Percentiles rank a stretch among this genome's conserved stretches.
Conservation (phyloP, 352 stramenopile genomes). For the Hyphochytrium catenoides region DNA sequence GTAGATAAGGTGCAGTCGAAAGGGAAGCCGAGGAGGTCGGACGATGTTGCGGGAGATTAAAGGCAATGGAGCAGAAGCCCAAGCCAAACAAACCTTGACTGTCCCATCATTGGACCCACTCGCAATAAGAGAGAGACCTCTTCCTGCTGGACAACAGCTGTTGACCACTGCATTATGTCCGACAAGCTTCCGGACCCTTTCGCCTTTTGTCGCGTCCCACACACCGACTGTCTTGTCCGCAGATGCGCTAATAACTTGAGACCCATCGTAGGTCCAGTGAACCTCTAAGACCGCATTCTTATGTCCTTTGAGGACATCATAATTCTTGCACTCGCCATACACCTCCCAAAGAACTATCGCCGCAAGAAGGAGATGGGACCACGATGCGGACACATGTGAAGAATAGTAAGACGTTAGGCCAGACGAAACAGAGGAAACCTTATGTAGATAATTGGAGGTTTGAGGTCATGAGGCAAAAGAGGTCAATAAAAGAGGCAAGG, state of each 20-base stretch:
- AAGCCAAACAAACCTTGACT: too few species aligned
- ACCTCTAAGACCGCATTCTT: constrained; percentile 86
- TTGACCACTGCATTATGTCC: constrained; percentile 70
- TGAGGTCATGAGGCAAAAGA: constrained; percentile 1
- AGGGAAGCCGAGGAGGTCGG: neutral
- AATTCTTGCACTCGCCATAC: constrained; percentile 70
- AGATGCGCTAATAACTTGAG: constrained; percentile 60
- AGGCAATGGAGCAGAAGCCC: too few species aligned
- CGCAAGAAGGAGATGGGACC: too few species aligned
- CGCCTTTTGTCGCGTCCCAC: constrained; percentile 55
- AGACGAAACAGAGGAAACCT: too few species aligned
- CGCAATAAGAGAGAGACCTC: constrained; percentile 42
- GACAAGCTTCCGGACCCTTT: constrained; percentile 47
- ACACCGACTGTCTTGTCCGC: constrained; percentile 75
- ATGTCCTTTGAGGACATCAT: constrained; percentile 73
- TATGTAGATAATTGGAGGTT: too few species aligned
- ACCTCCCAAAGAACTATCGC: constrained; percentile 73
- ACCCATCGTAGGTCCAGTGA: constrained; percentile 66
- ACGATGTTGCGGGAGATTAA: neutral
- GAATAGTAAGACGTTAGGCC: too few species aligned
- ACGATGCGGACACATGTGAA: too few species aligned
- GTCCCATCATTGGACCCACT: constrained; percentile 74
- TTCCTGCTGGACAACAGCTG: constrained; percentile 57
- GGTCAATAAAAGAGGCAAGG: neutral
- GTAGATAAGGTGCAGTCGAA: too few species aligned